These are phyloP conservation scores for Globisporangium alternatum DNA, from an alignment of 352 stramenopile genomes.

Conservation along the genomic window DNA sequence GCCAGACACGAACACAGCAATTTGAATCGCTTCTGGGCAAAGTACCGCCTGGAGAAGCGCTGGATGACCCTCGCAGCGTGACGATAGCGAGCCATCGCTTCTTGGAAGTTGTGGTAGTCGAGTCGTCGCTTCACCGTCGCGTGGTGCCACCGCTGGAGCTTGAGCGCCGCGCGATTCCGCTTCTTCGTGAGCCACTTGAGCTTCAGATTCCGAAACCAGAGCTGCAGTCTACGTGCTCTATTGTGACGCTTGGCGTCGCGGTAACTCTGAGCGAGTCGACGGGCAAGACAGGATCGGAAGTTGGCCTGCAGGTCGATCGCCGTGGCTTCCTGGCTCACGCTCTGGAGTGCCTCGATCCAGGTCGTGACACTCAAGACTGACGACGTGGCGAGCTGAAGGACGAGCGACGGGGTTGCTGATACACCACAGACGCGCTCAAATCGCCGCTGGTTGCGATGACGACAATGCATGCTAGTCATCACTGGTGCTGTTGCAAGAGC, in stretches of 20 bases:
- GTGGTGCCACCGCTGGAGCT: constrained; percentile 28
- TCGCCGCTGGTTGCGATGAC: constrained; percentile 6
- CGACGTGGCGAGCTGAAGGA: background rate
- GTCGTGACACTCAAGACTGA: constrained; percentile 14
- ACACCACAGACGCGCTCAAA: constrained; percentile 18
- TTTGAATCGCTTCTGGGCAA: constrained; percentile 10
- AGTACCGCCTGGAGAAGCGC: background rate
- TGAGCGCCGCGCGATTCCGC: constrained; percentile 16
- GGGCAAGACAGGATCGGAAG: constrained; percentile 10
- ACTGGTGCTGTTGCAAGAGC: background rate
- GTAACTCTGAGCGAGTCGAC: constrained; percentile 20
- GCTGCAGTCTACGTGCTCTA: constrained; percentile 18
- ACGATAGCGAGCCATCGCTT: constrained; percentile 15
- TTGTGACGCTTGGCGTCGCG: constrained; percentile 20
- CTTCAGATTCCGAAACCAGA: constrained; percentile 24
- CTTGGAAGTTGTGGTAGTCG: constrained; percentile 24
- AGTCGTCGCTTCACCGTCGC: constrained; percentile 13
- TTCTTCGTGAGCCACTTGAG: constrained; percentile 19
- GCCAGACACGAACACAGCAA: constrained; percentile 8
- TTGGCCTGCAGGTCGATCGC: constrained; percentile 20
- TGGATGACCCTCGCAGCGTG: background rate
- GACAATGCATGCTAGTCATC: background rate
- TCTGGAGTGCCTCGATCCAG: constrained; percentile 20
- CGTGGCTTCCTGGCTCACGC: constrained; percentile 12
- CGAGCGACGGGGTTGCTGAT: background rate